These are phyloP conservation scores for Hanseniaspora lachancei DNA, from an alignment of 805 yeast species.

Conservation along the genomic window DNA sequence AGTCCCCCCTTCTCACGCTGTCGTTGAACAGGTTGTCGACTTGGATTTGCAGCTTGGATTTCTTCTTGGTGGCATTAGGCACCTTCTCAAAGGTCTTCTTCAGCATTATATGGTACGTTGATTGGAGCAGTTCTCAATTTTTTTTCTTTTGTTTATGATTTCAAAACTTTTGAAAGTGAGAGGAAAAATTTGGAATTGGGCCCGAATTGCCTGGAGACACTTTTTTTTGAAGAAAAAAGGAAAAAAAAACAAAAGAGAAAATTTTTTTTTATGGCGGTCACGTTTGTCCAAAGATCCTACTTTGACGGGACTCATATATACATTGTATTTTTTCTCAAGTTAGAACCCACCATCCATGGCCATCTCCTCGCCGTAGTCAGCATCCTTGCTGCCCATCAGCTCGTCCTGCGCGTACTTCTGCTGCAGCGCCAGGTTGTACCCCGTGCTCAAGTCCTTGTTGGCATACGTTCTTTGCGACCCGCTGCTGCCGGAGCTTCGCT, in stretches of 20 bases:
- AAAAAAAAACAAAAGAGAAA: neutral
- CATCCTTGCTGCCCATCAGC: neutral
- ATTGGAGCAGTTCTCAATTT: neutral
- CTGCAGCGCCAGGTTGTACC: neutral
- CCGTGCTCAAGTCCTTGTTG: neutral
- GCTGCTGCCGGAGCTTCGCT: neutral
- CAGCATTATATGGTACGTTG: neutral
- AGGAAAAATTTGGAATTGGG: too few relatives aligned
- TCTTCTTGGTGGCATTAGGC: neutral
- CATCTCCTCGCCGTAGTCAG: neutral
- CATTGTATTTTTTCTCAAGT: neutral
- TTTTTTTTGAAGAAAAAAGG: too few relatives aligned
- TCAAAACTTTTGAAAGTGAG: too few relatives aligned
- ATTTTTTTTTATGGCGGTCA: neutral
- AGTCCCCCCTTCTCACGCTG: neutral
- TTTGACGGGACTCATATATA: too few relatives aligned
- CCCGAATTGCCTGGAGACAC: too few relatives aligned
- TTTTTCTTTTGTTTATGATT: neutral
- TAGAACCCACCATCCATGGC: slow-evolving; percentile 11
- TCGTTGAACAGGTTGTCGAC: slow-evolving; percentile 1
- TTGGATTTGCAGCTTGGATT: neutral
- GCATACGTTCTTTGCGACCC: neutral
- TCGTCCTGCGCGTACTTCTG: neutral
- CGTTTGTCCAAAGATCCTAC: too few relatives aligned
- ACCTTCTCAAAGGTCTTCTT: neutral